Evolutionary conservation across 345 rosid species (phyloP).

Genomic region (Combretum micranthum): DNA sequence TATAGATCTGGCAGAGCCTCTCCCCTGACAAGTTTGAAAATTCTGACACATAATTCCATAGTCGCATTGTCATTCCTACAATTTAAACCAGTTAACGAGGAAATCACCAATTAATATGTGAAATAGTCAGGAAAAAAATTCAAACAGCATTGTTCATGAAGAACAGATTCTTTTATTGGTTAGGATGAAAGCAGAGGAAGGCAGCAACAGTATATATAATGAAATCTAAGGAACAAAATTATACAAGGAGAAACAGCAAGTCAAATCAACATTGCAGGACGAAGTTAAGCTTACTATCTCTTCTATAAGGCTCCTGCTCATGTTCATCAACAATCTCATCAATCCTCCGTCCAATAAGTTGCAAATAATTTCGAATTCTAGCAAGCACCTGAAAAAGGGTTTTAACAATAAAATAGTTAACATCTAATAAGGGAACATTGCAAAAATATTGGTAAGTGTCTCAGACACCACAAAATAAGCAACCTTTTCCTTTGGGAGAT

Average conservation of each 20-base stretch:
- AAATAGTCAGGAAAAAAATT: constrained; percentile 8
- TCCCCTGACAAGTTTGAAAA: constrained; percentile 93
- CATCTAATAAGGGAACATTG: not conserved
- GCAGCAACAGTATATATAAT: not conserved
- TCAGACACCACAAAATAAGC: not conserved
- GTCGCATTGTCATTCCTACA: constrained; percentile 74
- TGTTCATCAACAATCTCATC: constrained; percentile 74
- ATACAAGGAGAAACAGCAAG: constrained; percentile 1
- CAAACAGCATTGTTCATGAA: not conserved
- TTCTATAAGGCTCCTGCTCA: constrained; percentile 61
- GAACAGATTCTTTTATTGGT: not conserved
- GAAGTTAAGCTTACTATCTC: constrained; percentile 58
- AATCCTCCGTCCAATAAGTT: constrained; percentile 80
- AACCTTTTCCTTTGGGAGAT: constrained; percentile 95
- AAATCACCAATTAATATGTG: no score
- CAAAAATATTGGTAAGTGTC: not conserved
- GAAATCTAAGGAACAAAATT: not conserved
- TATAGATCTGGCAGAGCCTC: constrained; percentile 80
- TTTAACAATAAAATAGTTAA: not conserved
- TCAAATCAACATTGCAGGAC: not conserved
- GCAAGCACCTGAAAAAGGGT: constrained; percentile 61
- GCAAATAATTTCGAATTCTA: constrained; percentile 85
- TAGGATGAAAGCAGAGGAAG: not conserved
- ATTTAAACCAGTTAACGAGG: no score
- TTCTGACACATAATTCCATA: constrained; percentile 95